A percentile compares a stretch with the other conserved stretches of the same genome.
These are phyloP conservation scores for Dactylellina sp. DNA, from an alignment of 2,329 filamentous ascomycete species.

Conservation along the genomic window DNA sequence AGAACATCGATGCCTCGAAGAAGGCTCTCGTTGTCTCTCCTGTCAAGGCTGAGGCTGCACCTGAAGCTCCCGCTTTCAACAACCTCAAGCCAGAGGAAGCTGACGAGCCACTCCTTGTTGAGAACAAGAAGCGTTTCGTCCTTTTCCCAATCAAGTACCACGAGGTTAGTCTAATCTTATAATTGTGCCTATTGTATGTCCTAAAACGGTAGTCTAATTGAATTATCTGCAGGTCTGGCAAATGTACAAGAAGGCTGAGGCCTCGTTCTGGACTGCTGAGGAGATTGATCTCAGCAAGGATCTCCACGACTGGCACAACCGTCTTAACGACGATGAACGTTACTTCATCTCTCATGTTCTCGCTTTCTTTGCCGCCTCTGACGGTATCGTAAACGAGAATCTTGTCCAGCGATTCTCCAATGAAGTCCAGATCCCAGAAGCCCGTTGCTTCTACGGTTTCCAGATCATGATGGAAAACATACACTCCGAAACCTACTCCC, in stretches of 20 bases:
- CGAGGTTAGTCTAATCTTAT: constrained; percentile 76
- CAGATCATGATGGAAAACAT: constrained; percentile 99
- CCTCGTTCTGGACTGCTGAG: constrained; percentile 99
- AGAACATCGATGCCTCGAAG: constrained; percentile 76
- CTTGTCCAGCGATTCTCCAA: constrained; percentile 96
- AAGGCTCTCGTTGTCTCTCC: constrained; percentile 73
- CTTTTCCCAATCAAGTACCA: constrained; percentile 99
- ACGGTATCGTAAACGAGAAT: constrained; percentile 99
- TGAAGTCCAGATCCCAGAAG: constrained; percentile 97
- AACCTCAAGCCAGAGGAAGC: constrained; percentile 72
- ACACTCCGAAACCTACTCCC: constrained; percentile 98
- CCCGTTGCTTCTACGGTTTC: constrained; percentile 99
- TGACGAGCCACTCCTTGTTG: constrained; percentile 90
- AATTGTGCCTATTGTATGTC: constrained; percentile 39
- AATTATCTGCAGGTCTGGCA: constrained; percentile 87
- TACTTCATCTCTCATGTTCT: constrained; percentile 99
- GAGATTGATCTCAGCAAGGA: constrained; percentile 99
- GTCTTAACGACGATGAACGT: constrained; percentile 93
- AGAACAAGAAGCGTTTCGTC: constrained; percentile 96
- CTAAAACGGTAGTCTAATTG: constrained; percentile 47
- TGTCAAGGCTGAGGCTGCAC: constrained; percentile 69
- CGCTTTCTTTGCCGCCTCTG: constrained; percentile 98
- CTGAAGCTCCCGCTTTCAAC: constrained; percentile 69
- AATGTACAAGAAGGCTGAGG: constrained; percentile 99
- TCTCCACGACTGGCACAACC: constrained; percentile 99